Evolutionary conservation across 2,329 filamentous ascomycete genomes (phyloP).

Genomic region (Kalmusia sp.): DNA sequence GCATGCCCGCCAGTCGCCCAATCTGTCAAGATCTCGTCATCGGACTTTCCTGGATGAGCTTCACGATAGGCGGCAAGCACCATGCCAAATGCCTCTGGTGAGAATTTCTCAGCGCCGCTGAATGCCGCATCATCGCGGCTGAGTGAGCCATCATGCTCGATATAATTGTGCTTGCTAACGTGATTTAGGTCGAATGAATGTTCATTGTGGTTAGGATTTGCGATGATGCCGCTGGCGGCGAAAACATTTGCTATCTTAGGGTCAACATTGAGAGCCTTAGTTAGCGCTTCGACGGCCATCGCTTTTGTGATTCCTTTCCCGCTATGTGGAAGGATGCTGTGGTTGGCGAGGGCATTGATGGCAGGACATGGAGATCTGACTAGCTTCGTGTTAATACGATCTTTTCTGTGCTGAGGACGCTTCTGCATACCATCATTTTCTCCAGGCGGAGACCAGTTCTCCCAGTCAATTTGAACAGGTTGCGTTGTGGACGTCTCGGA

Average conservation of each 20-base stretch:
- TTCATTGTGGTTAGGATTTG: constrained; percentile 9
- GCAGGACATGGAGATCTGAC: constrained; percentile 28
- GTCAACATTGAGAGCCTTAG: constrained; percentile 4
- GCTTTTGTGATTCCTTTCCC: constrained; percentile 36
- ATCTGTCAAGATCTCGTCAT: constrained; percentile 3
- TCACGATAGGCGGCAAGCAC: constrained; percentile 3
- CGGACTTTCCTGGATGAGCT: background rate
- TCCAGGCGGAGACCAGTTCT: constrained; percentile 5
- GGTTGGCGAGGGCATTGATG: constrained; percentile 34
- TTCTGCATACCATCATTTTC: constrained; percentile 2
- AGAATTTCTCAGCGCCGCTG: constrained; percentile 1
- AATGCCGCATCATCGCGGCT: constrained; percentile 3
- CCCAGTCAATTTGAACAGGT: constrained; percentile 1
- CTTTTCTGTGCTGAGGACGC: no score
- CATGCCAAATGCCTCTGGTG: background rate
- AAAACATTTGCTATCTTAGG: constrained; percentile 7
- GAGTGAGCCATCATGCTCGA: constrained; percentile 11
- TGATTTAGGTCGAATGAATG: constrained; percentile 8
- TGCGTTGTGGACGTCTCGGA: background rate
- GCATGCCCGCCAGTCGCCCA: constrained; percentile 8
- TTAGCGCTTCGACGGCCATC: constrained; percentile 24
- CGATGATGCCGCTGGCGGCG: constrained; percentile 1
- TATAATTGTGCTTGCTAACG: constrained; percentile 6
- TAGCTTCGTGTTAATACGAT: background rate
- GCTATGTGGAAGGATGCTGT: constrained; percentile 32